A percentile compares a stretch with the other conserved stretches of the same genome.
Conservation (phyloP, 75 land plant genomes). For the Selaginella tamariscina region DNA sequence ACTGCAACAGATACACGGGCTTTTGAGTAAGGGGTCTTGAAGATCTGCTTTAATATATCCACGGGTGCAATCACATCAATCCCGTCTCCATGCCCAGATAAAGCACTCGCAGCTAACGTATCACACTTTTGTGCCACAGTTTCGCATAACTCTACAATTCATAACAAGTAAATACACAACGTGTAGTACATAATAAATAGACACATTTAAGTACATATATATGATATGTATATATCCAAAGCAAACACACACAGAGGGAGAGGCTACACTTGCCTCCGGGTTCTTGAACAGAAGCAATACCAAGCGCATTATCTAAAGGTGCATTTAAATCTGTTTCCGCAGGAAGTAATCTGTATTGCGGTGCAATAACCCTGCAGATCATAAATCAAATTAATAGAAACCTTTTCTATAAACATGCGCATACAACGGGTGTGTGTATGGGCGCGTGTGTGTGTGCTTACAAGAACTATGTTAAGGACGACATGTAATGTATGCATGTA, state of each 20-base stretch:
- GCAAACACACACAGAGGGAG: background rate
- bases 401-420: no score
- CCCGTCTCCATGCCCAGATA: constrained; percentile 83
- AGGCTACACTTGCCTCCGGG: background rate
- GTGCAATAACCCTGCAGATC: constrained; percentile 49
- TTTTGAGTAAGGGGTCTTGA: constrained; percentile 95
- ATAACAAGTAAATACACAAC: no score
- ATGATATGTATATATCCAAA: background rate
- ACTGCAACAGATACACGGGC: constrained; percentile 89
- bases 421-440: no score
- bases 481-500: no score
- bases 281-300: background rate
- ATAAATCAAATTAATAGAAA: background rate
- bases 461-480: no score
- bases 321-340: constrained; percentile 83
- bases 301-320: constrained; percentile 18
- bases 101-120: constrained; percentile 83
- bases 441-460: no score
- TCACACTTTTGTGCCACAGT: constrained; percentile 79
- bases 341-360: constrained; percentile 81
- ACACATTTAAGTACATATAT: no score
- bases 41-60: constrained; percentile 94
- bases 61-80: constrained; percentile 97
- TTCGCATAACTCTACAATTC: no score
- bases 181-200: no score